Evolutionary conservation across 208 protist genomes (phyloP).

Genomic region (Porcisia hertigi): DNA sequence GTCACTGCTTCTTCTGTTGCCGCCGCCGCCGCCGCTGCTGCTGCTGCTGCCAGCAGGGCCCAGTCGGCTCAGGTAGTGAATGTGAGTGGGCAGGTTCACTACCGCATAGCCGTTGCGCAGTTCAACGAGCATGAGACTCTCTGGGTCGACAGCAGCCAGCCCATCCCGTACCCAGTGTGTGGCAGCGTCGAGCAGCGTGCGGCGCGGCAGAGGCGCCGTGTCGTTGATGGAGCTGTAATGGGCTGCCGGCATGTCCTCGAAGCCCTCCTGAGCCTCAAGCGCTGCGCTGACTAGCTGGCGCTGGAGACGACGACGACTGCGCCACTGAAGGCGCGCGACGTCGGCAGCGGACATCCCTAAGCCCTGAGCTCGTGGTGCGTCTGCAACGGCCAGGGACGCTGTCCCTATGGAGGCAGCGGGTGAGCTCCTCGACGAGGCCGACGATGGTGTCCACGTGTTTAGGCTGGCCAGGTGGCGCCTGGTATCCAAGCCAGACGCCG

Average conservation of each 20-base stretch:
- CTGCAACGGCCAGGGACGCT: background rate
- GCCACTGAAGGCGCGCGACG: slow-evolving; percentile 11
- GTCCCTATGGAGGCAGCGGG: background rate
- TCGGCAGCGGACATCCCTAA: background rate
- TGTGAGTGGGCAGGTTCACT: slow-evolving; percentile 28
- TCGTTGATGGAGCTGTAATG: background rate
- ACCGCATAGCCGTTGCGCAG: slow-evolving; percentile 22
- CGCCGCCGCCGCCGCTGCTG: too few species aligned
- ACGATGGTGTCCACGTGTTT: background rate
- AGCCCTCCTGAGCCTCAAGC: slow-evolving; percentile 4
- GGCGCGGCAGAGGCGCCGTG: slow-evolving; percentile 4
- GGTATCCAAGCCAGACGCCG: background rate
- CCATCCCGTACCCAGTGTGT: slow-evolving; percentile 16
- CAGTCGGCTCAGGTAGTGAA: slow-evolving; percentile 25
- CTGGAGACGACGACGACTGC: slow-evolving; percentile 20
- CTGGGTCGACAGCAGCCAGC: slow-evolving; percentile 8
- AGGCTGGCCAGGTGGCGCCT: background rate
- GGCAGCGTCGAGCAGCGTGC: slow-evolving; percentile 11
- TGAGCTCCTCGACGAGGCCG: background rate
- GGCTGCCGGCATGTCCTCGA: slow-evolving; percentile 21
- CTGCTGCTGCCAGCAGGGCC: background rate
- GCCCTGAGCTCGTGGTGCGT: background rate
- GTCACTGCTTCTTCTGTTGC: too few species aligned
- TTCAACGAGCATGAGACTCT: slow-evolving; percentile 27
- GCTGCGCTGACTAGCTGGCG: slow-evolving; percentile 24